These are phyloP conservation scores for Gliomastix tumulicola DNA, from an alignment of 2,329 filamentous ascomycete genomes.

Conservation along the genomic window DNA sequence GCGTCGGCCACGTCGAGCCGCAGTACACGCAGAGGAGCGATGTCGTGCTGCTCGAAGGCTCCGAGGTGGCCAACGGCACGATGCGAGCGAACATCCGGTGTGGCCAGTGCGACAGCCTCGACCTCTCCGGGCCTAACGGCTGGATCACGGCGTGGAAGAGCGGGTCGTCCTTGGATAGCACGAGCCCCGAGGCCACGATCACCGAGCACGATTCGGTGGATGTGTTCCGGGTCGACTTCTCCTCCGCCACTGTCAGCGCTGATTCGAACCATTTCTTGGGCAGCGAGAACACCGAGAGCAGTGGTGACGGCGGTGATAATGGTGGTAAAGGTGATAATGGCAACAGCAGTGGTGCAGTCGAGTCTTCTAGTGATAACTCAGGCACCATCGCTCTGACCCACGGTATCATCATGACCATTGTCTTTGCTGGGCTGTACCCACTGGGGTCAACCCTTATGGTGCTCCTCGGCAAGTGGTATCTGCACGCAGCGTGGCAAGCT, in stretches of 20 bases:
- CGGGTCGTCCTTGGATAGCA: constrained; percentile 36
- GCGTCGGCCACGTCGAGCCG: constrained; percentile 40
- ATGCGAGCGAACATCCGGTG: constrained; percentile 57
- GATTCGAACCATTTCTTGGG: constrained; percentile 46
- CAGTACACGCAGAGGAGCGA: constrained; percentile 31
- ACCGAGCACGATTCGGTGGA: constrained; percentile 35
- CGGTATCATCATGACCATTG: constrained; percentile 54
- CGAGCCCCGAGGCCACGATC: constrained; percentile 30
- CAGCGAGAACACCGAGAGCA: constrained; percentile 3
- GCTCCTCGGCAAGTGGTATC: constrained; percentile 45
- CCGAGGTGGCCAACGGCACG: constrained; percentile 40
- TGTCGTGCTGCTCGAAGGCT: constrained; percentile 50
- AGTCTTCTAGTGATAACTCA: constrained; percentile 5
- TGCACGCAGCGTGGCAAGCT: constrained; percentile 51
- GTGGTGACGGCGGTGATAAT: constrained; percentile 6
- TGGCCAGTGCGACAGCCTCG: constrained; percentile 31
- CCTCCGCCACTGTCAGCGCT: constrained; percentile 32
- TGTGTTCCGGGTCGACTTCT: constrained; percentile 40
- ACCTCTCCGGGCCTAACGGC: constrained; percentile 27
- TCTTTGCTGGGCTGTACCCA: constrained; percentile 53
- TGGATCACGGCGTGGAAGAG: constrained; percentile 52
- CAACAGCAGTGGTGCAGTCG: constrained; percentile 7
- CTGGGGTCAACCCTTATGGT: constrained; percentile 55
- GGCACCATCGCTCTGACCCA: constrained; percentile 33
- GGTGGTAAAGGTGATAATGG: constrained; percentile 4